Base-by-base conservation (phyloP, 2,329 filamentous ascomycete species). In the Parastagonospora nodorum region DNA sequence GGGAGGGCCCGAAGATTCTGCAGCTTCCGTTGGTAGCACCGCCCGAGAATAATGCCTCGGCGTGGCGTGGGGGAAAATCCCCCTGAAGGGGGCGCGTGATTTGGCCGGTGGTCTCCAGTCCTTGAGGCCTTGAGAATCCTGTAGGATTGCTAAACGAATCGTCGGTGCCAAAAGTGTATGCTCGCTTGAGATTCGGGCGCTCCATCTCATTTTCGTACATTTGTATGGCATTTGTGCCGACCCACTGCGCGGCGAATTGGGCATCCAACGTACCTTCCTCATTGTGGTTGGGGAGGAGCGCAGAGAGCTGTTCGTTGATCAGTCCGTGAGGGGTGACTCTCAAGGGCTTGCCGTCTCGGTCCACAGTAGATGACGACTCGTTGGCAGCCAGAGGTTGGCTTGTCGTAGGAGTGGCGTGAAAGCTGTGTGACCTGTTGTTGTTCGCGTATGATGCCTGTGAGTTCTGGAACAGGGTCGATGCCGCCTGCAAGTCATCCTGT, bases 101-200 rank as follows among this genome's bases (percentile, higher is more conserved):
- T n/a, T 54, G 54, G 1, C 63, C 59, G 40, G 68, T 60, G 12
- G 55, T 61, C 16, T 66, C 60, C 16, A 60, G 49, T 2, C 56
- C 51, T 5, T 62, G 62, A 0, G 68, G 54, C 9, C 54, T 60
- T 6, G 59, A 47, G 48, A 64, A 73, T 1, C 64, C 69, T 28
- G 60, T 51, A 1, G 60, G 56, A 45, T 68, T 68, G 42, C 65
- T 68, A 61, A 74, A 74, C 5, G 66, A 62, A 41, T 61, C 63
- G 48, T 74, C 71, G 1, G 69, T 73, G 19, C 71, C 71, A 44
- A 72, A 74, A 0, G 66, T 69, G 31, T 72, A 73, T 8, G 66
- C 57, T 33, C 66, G 52, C 51, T 68, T 70, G n/a, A 72, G 40
- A 10, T 36, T 52, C 0, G 60, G 45, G 51, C 32, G 59, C 59